Conservation (phyloP, 345 rosid species). For the Populus pruinosa region DNA sequence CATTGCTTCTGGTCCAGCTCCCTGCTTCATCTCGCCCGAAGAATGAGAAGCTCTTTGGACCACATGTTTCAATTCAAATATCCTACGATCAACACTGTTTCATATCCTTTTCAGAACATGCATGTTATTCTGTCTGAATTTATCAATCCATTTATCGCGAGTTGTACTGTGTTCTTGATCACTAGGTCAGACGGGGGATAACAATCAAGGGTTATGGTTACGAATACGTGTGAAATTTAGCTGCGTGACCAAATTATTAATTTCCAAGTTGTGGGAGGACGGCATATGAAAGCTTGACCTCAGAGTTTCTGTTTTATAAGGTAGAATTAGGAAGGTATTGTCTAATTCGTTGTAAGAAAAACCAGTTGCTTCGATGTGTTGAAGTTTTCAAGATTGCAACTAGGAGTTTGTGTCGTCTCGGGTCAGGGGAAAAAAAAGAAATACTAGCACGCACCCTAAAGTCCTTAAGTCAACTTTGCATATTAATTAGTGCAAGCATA, state of each 20-base stretch:
- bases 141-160: neutral
- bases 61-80: neutral
- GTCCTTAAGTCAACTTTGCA: neutral
- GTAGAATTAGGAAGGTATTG: neutral
- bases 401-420: neutral
- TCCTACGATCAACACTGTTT: neutral
- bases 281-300: neutral
- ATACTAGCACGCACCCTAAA: neutral
- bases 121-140: neutral
- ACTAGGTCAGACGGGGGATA: neutral
- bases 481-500: neutral
- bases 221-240: neutral
- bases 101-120: neutral
- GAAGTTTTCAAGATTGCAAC: neutral
- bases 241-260: neutral
- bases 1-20: neutral
- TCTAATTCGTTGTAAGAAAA: neutral
- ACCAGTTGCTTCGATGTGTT: neutral
- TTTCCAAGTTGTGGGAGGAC: neutral
- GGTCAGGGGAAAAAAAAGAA: neutral
- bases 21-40: neutral
- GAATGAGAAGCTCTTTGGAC: neutral
- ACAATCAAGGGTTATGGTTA: too few species aligned
- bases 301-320: neutral
- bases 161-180: neutral